Conservation (phyloP, 768 basidiomycete genomes). For the Suillus fuscotomentosus region DNA sequence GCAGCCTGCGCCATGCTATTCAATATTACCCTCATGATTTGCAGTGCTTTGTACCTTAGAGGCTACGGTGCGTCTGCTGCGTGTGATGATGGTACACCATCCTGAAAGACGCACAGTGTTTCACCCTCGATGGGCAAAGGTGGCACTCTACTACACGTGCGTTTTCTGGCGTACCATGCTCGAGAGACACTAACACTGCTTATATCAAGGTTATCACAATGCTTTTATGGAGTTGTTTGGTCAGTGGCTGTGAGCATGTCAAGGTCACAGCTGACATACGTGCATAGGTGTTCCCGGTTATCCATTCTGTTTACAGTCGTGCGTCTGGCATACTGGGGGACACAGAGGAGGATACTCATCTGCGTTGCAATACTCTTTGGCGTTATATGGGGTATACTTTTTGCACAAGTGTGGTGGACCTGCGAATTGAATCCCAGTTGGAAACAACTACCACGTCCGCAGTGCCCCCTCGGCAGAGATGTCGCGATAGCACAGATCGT, state of each 20-base stretch:
- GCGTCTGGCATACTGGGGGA: background rate
- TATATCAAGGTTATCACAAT: background rate
- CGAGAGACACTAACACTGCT: background rate
- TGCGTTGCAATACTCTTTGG: background rate
- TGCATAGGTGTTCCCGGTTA: background rate
- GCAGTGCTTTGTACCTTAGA: background rate
- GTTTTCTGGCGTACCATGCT: background rate
- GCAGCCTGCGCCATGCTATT: background rate
- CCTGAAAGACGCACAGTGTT: background rate
- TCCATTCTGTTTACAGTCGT: background rate
- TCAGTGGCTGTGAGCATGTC: background rate
- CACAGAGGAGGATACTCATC: background rate
- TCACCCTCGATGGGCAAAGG: background rate
- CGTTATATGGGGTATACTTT: background rate
- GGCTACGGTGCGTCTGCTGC: background rate
- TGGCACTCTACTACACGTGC: background rate
- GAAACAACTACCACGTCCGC: background rate
- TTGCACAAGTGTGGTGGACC: conserved; percentile 1
- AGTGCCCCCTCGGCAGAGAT: background rate
- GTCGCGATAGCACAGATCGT: background rate
- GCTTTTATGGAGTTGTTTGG: background rate
- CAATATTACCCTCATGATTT: background rate
- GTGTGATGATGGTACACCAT: background rate
- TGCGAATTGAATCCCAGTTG: background rate
- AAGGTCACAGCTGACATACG: background rate